These are phyloP conservation scores for Sporisorium exsertum DNA, from an alignment of 1,284 basidiomycete species.

Conservation along the genomic window DNA sequence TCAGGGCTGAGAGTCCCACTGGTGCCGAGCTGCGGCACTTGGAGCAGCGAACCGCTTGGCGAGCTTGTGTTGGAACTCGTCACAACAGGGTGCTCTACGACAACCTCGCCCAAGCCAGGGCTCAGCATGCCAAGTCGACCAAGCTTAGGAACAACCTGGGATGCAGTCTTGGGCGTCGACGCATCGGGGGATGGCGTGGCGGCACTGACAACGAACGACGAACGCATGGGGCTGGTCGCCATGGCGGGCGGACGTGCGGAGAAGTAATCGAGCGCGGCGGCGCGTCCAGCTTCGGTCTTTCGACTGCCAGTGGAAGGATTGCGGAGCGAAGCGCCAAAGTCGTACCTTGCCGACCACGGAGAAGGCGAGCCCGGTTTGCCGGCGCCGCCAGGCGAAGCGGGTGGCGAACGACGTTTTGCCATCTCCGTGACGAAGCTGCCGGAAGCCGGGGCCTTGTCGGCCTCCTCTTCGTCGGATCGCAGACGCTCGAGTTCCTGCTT, in stretches of 20 bases:
- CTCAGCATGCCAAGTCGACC: slow-evolving; percentile 60
- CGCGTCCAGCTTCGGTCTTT: slow-evolving; percentile 55
- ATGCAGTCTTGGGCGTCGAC: slow-evolving; percentile 42
- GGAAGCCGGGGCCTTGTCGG: slow-evolving; percentile 51
- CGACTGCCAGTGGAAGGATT: slow-evolving; percentile 63
- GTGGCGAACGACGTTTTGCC: slow-evolving; percentile 55
- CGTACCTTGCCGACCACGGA: slow-evolving; percentile 70
- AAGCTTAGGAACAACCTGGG: slow-evolving; percentile 49
- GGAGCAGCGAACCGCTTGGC: slow-evolving; percentile 36
- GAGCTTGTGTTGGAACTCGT: slow-evolving; percentile 35
- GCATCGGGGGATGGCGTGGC: slow-evolving; percentile 50
- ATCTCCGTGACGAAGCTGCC: slow-evolving; percentile 38
- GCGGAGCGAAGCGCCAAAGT: slow-evolving; percentile 73
- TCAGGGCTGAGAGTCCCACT: background rate
- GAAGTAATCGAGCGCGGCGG: slow-evolving; percentile 65
- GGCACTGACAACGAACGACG: slow-evolving; percentile 41
- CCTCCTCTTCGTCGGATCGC: slow-evolving; percentile 71
- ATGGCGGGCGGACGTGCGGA: slow-evolving; percentile 48
- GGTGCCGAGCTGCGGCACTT: slow-evolving; percentile 30
- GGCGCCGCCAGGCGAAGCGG: slow-evolving; percentile 65
- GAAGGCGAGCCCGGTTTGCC: slow-evolving; percentile 60
- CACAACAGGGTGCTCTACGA: slow-evolving; percentile 53
- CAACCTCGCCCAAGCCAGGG: slow-evolving; percentile 53
- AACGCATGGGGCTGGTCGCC: slow-evolving; percentile 30
- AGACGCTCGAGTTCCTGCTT: slow-evolving; percentile 72